Evolutionary conservation across 208 protist species (phyloP).

Genomic region (Trypanosoma rangeli): DNA sequence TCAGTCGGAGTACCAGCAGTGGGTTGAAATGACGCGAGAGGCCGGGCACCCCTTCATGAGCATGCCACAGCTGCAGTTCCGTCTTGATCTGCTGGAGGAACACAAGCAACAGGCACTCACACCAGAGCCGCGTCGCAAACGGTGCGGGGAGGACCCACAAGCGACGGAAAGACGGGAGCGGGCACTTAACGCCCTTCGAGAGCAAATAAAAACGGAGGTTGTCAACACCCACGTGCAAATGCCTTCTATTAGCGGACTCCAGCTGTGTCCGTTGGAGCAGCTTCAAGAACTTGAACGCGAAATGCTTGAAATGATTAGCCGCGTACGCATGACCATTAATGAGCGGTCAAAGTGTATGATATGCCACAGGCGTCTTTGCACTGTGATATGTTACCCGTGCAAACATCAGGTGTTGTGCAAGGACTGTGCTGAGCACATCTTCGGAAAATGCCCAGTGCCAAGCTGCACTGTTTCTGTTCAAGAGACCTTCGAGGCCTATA

Average conservation of each 20-base stretch:
- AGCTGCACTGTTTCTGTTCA: constrained; percentile 54
- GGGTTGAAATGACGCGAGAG: constrained; percentile 68
- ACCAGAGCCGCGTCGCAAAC: constrained; percentile 46
- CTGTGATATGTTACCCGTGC: constrained; percentile 90
- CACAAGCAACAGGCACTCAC: constrained; percentile 80
- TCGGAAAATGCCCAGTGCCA: constrained; percentile 60
- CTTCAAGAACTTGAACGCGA: constrained; percentile 83
- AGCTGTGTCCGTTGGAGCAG: constrained; percentile 50
- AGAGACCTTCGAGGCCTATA: constrained; percentile 77
- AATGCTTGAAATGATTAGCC: constrained; percentile 78
- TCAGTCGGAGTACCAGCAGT: constrained; percentile 82
- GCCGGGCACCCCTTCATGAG: constrained; percentile 62
- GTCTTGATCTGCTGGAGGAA: constrained; percentile 81
- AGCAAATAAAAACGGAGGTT: constrained; percentile 48
- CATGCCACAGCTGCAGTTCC: constrained; percentile 76
- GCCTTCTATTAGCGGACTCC: constrained; percentile 58
- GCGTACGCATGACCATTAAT: constrained; percentile 76
- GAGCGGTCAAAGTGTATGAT: constrained; percentile 84
- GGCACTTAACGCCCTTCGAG: constrained; percentile 33
- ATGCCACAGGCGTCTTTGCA: constrained; percentile 67
- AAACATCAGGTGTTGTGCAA: constrained; percentile 90
- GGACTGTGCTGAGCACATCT: constrained; percentile 68
- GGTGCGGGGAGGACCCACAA: constrained; percentile 56
- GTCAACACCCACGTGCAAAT: constrained; percentile 61
- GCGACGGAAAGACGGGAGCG: constrained; percentile 45